Conservation (phyloP, 352 stramenopile genomes). For the Phytopythium litorale region DNA sequence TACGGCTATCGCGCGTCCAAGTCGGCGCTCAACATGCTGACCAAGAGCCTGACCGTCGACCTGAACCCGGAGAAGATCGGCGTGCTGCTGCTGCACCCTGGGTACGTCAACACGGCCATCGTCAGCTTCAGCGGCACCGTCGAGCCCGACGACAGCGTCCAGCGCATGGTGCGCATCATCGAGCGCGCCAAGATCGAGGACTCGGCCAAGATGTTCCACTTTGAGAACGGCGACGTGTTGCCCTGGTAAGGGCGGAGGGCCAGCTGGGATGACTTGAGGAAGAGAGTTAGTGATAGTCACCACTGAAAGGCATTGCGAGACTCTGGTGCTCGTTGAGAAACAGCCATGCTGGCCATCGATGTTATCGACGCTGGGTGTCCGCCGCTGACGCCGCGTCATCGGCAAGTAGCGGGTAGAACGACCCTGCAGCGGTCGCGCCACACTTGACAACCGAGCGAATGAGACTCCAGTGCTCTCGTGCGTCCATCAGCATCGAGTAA, state of each 20-base stretch:
- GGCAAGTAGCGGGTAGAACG: background rate
- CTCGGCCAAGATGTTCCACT: slow-evolving; percentile 48
- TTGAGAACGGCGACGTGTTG: slow-evolving; percentile 40
- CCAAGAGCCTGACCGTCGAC: slow-evolving; percentile 48
- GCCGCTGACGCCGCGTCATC: background rate
- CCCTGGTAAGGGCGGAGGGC: slow-evolving; percentile 45
- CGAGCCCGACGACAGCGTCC: slow-evolving; percentile 39
- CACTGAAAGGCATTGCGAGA: too few relatives aligned
- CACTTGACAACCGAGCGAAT: background rate
- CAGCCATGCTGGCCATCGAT: too few relatives aligned
- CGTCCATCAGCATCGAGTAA: background rate
- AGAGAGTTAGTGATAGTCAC: too few relatives aligned
- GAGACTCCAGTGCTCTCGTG: background rate
- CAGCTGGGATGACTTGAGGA: background rate
- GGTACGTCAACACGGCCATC: slow-evolving; percentile 63
- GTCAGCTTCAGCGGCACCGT: slow-evolving; percentile 40
- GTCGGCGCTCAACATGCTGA: slow-evolving; percentile 76
- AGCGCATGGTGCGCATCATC: slow-evolving; percentile 48
- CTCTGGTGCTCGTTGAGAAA: too few relatives aligned
- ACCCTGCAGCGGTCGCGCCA: too few relatives aligned
- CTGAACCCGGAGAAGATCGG: slow-evolving; percentile 51
- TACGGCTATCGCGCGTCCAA: slow-evolving; percentile 84
- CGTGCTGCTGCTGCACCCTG: slow-evolving; percentile 54
- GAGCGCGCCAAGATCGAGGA: slow-evolving; percentile 46
- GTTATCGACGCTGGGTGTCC: background rate